Base-by-base conservation (phyloP, 345 rosid genomes). In the Camelina hispida region DNA sequence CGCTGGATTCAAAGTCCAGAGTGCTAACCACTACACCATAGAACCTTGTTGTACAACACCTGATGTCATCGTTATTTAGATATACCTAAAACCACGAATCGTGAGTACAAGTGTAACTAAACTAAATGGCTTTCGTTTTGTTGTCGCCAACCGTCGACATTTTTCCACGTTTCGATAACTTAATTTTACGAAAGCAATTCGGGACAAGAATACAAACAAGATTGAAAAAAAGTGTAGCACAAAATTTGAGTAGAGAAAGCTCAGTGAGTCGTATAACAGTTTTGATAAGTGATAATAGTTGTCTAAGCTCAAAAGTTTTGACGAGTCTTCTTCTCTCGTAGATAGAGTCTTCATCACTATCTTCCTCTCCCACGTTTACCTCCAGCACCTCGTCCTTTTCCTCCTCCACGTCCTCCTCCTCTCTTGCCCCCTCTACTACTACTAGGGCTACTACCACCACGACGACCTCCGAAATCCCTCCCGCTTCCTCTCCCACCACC, bases 1-100 rank as follows among this genome's bases (percentile, higher is more conserved):
- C 91, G 87, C 96, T 87, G 88, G 98, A 92, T 92, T 90, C 97
- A 89, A 90, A 89, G 93, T 90, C 94, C 98, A 89, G 89, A 93
- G 94, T 90, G 97, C 98, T 93, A 90, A 93, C 99, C 97, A 90
- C 94, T 87, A 91, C 96, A 93, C 98, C 97, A 90, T 85, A 86
- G 88, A 94, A 90, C 91, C 95, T 1, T 38, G 4, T 20, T 38
- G 66, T 0, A 38, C 50, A 6, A 9, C 3, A 20, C 2, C 1
- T 37, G 23, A 5, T 59, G 2, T 13, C 13, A 22, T 6, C 2
- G 0, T 13, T 5, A 2, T 9, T 28, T 28, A 22, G 5, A 42
- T 12, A 11, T 42, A 7, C 23, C 3, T 5, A 30, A 0, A 4
- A 32, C 15, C 34, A 55, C 18, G 8, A 28, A 44, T 13, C 23